Evolutionary conservation across 495 filamentous ascomycete species (phyloP).

Genomic region (Thozetella sp.): DNA sequence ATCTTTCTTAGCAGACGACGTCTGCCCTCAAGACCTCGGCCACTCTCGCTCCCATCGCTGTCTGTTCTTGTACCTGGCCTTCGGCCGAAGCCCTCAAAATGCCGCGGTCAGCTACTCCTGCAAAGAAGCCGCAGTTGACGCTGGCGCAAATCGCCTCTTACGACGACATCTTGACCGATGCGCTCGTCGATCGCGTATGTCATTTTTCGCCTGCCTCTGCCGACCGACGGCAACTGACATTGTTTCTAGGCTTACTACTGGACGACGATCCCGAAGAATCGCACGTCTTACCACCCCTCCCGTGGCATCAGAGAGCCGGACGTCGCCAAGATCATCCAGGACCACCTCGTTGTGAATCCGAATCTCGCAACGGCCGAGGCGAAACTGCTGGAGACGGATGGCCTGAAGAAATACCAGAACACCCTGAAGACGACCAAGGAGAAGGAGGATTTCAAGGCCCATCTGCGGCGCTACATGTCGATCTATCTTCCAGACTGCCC

Average conservation of each 20-base stretch:
- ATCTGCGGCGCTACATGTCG: constrained; percentile 88
- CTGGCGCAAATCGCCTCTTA: constrained; percentile 86
- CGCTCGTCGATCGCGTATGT: constrained; percentile 90
- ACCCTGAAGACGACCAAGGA: constrained; percentile 73
- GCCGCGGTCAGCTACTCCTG: constrained; percentile 15
- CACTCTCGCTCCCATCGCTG: neutral
- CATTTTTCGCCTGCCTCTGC: neutral
- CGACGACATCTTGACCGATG: constrained; percentile 96
- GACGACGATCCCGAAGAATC: constrained; percentile 94
- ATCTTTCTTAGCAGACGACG: neutral
- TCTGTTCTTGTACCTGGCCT: neutral
- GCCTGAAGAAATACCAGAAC: constrained; percentile 70
- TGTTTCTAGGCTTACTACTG: constrained; percentile 80
- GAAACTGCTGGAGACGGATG: constrained; percentile 69
- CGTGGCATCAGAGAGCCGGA: constrained; percentile 82
- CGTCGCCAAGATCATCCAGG: constrained; percentile 75
- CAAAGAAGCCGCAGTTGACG: constrained; percentile 74
- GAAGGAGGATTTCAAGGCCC: constrained; percentile 82
- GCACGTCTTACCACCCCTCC: constrained; percentile 79
- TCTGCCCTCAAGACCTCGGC: neutral
- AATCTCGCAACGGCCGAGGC: constrained; percentile 68
- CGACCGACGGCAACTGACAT: neutral
- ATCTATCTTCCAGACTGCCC: constrained; percentile 92
- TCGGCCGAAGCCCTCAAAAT: too few species aligned
- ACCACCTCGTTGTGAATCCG: constrained; percentile 74